Evolutionary conservation across 2,329 filamentous ascomycete genomes (phyloP), one percentile per base, ranked within the genome.

Genomic region (Bimuria novae-zelandiae): DNA sequence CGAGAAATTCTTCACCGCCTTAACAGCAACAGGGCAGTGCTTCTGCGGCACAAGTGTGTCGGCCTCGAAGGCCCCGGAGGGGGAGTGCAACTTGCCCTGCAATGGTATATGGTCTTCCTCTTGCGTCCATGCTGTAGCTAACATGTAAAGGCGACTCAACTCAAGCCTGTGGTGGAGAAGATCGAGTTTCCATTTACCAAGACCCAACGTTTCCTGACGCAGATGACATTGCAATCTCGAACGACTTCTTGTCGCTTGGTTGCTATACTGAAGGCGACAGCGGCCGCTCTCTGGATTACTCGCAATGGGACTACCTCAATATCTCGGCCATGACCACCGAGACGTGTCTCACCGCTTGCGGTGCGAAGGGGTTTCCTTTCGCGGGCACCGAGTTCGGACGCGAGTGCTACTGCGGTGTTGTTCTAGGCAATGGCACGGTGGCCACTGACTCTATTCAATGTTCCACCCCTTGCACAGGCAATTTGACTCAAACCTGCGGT

Each of bases 331-430:
- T 79, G 55, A 76, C 75, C 2, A 68, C 73, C n/a, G 62, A 72
- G 49, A 60, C 60, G 19, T 79, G 77, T 55, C 64, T 77, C 33
- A 57, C 61, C 49, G 62, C 70, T 44, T 79, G 76, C 62, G 76
- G 74, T 37, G 52, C 55, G 27, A 64, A 67, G 25, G 69, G 67
- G 4, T 77, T 70, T 54, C 50, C 56, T 1, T 75, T 73, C 55
- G 75, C 74, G 14, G 76, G 75, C 41, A 65, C 75, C n/a, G 60
- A 63, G 30, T 63, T 54, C 30, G 56, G 56, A 5, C 45, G 54
- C 17, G 60, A 63, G 29, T 61, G 60, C 27, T 63, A 50, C 16
- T 79, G 76, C 58, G 71, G 75, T 52, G 68, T 68, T 17, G 72
- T 73, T 3, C 59, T 75, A 27, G 68, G 68, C 7, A 70, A 72